Evolutionary conservation across 306 rosid species (phyloP).

Genomic region (Vicia faba): DNA sequence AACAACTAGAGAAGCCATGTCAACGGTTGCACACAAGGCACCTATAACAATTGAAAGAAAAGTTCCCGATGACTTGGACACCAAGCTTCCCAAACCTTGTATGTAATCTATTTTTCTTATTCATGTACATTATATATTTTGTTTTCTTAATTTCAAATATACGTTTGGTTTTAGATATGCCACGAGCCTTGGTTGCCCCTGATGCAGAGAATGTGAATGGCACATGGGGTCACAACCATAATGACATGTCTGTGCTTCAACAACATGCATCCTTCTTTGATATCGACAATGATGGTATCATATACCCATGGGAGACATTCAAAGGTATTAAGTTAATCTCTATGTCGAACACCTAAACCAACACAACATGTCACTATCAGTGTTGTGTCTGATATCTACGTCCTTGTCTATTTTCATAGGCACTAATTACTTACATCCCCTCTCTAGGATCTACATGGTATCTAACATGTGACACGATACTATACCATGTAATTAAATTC

Average conservation of each 20-base stretch:
- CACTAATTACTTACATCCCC: no score
- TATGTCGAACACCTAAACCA: no score
- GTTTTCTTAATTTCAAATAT: background rate
- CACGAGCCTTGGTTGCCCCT: constrained; percentile 66
- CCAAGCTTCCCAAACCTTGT: constrained; percentile 72
- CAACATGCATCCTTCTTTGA: constrained; percentile 80
- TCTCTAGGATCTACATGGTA: no score
- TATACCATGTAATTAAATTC: no score
- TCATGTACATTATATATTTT: background rate
- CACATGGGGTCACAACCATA: constrained; percentile 62
- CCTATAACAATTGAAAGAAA: constrained; percentile 46
- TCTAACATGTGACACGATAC: no score
- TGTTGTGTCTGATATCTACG: no score
- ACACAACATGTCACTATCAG: no score
- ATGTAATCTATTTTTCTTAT: constrained; percentile 20
- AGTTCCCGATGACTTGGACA: constrained; percentile 41
- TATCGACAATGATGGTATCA: constrained; percentile 64
- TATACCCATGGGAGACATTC: constrained; percentile 74
- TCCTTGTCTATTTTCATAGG: no score
- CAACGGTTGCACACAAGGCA: constrained; percentile 50
- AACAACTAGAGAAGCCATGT: constrained; percentile 40
- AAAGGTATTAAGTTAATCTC: background rate
- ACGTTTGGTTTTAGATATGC: constrained; percentile 48
- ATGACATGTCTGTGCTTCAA: constrained; percentile 74
- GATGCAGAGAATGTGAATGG: constrained; percentile 70